phyloP scores from a whole-genome alignment of 2,329 filamentous ascomycete species.

The Trichoderma breve region DNA sequence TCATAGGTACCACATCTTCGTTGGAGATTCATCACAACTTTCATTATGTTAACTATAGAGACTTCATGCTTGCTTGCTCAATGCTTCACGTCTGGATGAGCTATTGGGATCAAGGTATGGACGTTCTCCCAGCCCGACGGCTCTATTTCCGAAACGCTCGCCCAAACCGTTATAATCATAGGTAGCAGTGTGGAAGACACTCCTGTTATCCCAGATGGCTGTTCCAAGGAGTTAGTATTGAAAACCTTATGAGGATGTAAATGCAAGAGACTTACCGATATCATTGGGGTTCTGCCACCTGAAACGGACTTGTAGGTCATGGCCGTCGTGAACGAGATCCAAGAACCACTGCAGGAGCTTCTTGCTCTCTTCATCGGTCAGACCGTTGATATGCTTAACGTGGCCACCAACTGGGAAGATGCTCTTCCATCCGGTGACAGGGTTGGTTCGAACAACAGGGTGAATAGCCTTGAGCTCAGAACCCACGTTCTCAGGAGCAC shows the following conservation, averaged over 20 bases:
- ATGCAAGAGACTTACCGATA: no score
- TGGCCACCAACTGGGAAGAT: conserved; percentile 53
- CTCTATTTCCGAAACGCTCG: conserved; percentile 48
- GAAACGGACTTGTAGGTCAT: conserved; percentile 53
- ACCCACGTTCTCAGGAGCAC: conserved; percentile 51
- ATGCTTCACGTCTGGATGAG: conserved; percentile 24
- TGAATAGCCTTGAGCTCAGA: conserved; percentile 48
- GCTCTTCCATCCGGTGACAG: conserved; percentile 57
- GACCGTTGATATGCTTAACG: conserved; percentile 49
- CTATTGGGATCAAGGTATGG: conserved; percentile 52
- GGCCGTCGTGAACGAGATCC: conserved; percentile 51
- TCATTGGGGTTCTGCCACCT: conserved; percentile 47
- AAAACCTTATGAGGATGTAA: no score
- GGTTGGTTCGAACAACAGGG: conserved; percentile 56
- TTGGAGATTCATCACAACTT: no score
- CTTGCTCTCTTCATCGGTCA: conserved; percentile 47
- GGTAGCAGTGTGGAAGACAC: conserved; percentile 55
- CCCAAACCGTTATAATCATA: conserved; percentile 50
- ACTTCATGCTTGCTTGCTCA: conserved; percentile 3
- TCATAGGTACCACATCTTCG: no score
- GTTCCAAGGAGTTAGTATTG: no score
- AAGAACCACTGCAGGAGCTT: conserved; percentile 53
- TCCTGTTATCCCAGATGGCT: conserved; percentile 60
- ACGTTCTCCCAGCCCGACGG: conserved; percentile 52
- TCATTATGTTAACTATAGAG: neutral